phyloP scores from a whole-genome alignment of 768 basidiomycete species.

The Serpula lacrymans region DNA sequence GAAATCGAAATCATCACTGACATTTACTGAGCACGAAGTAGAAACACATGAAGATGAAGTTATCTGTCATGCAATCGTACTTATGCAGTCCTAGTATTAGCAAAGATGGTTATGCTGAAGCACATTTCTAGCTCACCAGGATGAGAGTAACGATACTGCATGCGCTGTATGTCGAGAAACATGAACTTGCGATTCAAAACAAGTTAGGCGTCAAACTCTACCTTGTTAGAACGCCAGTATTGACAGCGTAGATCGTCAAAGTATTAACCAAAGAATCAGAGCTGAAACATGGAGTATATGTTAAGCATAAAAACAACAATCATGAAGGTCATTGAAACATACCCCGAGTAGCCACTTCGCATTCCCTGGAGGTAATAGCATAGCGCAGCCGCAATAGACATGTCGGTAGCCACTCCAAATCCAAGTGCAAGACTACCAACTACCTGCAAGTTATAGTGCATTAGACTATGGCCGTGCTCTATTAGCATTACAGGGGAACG shows the following conservation, averaged over 20 bases:
- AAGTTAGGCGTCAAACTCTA: constrained; percentile 13
- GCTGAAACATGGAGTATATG: constrained; percentile 26
- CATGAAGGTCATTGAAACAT: constrained; percentile 11
- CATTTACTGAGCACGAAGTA: constrained; percentile 69
- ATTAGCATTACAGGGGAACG: constrained; percentile 13
- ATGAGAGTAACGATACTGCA: constrained; percentile 47
- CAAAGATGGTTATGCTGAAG: neutral
- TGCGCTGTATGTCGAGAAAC: constrained; percentile 14
- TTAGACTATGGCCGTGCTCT: too few relatives aligned
- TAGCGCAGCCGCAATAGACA: constrained; percentile 47
- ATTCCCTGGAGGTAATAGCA: constrained; percentile 53
- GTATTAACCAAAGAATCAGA: constrained; percentile 55
- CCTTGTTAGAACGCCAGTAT: constrained; percentile 65
- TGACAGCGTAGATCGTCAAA: constrained; percentile 58
- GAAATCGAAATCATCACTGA: constrained; percentile 28
- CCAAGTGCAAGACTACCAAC: constrained; percentile 47
- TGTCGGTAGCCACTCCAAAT: constrained; percentile 49
- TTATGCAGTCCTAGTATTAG: constrained; percentile 19
- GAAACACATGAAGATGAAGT: constrained; percentile 56
- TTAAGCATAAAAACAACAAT: neutral
- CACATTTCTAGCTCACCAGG: constrained; percentile 47
- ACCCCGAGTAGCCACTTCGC: constrained; percentile 47
- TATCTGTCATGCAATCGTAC: constrained; percentile 54
- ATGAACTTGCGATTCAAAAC: constrained; percentile 1
- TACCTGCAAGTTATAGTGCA: too few relatives aligned